Percentiles rank a stretch among this genome's conserved stretches.
Evolutionary conservation across 805 yeast species (phyloP).

Genomic region (Danielia reshetovae): DNA sequence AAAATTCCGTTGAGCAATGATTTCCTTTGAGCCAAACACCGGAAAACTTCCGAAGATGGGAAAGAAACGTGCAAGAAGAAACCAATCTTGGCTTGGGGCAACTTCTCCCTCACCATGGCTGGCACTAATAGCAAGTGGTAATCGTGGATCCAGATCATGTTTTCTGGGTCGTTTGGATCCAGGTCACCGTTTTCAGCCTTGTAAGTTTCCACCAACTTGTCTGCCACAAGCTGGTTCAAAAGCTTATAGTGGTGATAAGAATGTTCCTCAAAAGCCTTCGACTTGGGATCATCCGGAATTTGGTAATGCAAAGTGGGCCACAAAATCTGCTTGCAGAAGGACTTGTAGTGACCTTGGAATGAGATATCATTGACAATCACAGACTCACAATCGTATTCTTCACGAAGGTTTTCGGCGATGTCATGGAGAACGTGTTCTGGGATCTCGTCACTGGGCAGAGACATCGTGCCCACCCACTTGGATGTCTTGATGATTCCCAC

Average conservation of each 20-base stretch:
- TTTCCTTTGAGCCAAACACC: slow-evolving; percentile 87
- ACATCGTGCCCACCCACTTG: slow-evolving; percentile 87
- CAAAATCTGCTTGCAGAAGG: slow-evolving; percentile 87
- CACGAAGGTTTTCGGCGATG: slow-evolving; percentile 46
- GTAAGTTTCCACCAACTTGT: slow-evolving; percentile 63
- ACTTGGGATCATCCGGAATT: slow-evolving; percentile 90
- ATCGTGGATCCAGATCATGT: slow-evolving; percentile 89
- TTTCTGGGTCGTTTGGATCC: slow-evolving; percentile 43
- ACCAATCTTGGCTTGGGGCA: slow-evolving; percentile 86
- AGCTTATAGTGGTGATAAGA: slow-evolving; percentile 83
- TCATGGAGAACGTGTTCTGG: slow-evolving; percentile 51
- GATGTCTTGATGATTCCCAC: slow-evolving; percentile 31
- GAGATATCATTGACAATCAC: slow-evolving; percentile 74
- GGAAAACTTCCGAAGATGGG: slow-evolving; percentile 92
- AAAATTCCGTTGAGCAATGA: slow-evolving; percentile 74
- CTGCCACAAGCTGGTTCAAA: slow-evolving; percentile 77
- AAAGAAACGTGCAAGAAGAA: slow-evolving; percentile 91
- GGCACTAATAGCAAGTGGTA: slow-evolving; percentile 89
- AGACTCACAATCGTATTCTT: slow-evolving; percentile 55
- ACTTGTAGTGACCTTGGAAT: slow-evolving; percentile 86
- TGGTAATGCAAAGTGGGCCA: slow-evolving; percentile 97
- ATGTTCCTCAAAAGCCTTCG: slow-evolving; percentile 92
- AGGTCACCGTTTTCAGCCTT: slow-evolving; percentile 44
- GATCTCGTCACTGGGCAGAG: slow-evolving; percentile 85
- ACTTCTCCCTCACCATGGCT: slow-evolving; percentile 64